phyloP scores from a whole-genome alignment of 257 asterid species.

The Mitragyna speciosa region DNA sequence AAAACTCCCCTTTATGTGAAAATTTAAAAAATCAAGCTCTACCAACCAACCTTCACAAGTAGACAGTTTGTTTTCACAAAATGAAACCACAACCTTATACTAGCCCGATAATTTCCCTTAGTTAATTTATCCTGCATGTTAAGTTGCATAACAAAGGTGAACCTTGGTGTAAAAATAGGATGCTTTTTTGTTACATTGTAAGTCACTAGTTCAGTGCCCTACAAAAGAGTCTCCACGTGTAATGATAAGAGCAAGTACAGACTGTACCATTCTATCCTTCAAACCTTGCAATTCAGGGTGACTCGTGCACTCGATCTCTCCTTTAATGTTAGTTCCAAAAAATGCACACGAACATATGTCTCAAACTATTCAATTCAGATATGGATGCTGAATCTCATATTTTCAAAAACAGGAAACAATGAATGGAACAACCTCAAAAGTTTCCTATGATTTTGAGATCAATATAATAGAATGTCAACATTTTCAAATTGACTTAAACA shows the following conservation, averaged over 20 bases:
- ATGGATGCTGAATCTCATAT: neutral
- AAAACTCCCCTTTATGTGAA: neutral
- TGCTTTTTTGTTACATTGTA: neutral
- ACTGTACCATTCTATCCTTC: neutral
- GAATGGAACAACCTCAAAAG: neutral
- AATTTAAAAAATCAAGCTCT: neutral
- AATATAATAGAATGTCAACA: neutral
- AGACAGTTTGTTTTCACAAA: neutral
- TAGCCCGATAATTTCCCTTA: neutral
- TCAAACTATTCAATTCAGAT: no score
- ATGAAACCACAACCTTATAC: neutral
- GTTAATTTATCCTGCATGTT: neutral
- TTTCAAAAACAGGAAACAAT: neutral
- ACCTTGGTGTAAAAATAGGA: neutral
- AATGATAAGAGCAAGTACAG: neutral
- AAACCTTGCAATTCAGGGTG: conserved; percentile 1
- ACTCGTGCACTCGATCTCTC: neutral
- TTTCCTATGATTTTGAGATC: neutral
- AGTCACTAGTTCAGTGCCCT: neutral
- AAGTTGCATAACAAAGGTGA: neutral
- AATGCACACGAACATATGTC: neutral
- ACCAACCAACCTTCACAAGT: neutral
- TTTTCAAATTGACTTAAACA: neutral
- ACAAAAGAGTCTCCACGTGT: neutral
- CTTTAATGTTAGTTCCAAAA: neutral